Evolutionary conservation across 2,329 filamentous ascomycete species (phyloP).

Genomic region (Trichoderma pleuroti): DNA sequence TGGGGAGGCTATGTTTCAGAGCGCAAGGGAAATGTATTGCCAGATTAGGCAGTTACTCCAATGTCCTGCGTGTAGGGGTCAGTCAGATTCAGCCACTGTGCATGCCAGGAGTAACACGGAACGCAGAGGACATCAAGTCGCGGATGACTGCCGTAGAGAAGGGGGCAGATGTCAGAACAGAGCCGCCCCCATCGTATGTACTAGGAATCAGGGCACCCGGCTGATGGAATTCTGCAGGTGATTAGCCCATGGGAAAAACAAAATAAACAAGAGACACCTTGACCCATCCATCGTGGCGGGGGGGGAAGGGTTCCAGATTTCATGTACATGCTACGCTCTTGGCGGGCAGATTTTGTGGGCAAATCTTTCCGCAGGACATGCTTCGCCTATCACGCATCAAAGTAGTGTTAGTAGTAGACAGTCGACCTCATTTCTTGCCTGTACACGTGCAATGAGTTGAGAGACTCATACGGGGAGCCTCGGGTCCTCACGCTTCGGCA

Average conservation of each 20-base stretch:
- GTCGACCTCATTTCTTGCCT: not conserved
- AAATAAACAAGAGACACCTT: not conserved
- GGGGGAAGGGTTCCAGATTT: not conserved
- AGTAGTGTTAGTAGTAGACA: not conserved
- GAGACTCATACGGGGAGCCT: not conserved
- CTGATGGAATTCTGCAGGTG: not conserved
- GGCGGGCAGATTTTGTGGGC: not conserved
- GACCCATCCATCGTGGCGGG: not conserved
- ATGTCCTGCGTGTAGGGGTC: not conserved
- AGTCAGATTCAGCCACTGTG: not conserved
- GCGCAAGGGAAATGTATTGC: not conserved
- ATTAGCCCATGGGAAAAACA: not conserved
- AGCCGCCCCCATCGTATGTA: not conserved
- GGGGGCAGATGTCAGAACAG: not conserved
- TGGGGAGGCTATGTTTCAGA: conserved; percentile 1
- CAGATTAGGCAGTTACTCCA: conserved; percentile 2
- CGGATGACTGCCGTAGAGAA: not conserved
- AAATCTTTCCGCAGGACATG: not conserved
- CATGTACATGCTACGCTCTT: not conserved
- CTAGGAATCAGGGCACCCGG: not conserved
- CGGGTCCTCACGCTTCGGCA: not conserved
- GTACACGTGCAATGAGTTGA: not conserved
- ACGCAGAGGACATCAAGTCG: not conserved
- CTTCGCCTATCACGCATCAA: not conserved
- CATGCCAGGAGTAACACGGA: not conserved